Evolutionary conservation across 1,284 basidiomycete species (phyloP).

Genomic region (Cryptococcus sp.): DNA sequence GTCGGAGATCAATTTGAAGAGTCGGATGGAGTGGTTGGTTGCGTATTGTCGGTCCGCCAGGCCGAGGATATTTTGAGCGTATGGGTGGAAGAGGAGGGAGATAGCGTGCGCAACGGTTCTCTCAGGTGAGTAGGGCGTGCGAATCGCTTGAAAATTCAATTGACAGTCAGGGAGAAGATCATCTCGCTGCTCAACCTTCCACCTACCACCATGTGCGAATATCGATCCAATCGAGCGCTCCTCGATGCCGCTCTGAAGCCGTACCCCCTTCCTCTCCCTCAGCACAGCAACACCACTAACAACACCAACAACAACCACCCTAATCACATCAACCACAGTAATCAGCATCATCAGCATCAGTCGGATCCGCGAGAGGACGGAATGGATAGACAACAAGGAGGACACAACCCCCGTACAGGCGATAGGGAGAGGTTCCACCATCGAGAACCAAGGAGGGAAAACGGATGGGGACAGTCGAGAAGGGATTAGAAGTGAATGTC

Average conservation of each 20-base stretch:
- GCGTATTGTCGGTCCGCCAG: conserved; percentile 45
- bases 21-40: conserved; percentile 45
- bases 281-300: not conserved
- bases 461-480: conserved; percentile 26
- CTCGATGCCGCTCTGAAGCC: conserved; percentile 35
- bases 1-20: conserved; percentile 49
- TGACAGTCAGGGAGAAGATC: conserved; percentile 40
- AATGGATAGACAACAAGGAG: not conserved
- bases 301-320: not conserved
- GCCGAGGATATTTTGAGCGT: conserved; percentile 47
- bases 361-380: not conserved
- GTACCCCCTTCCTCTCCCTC: not conserved
- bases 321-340: not conserved
- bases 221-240: conserved; percentile 44
- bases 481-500: not conserved
- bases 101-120: conserved; percentile 36
- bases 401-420: not conserved
- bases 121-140: conserved; percentile 30
- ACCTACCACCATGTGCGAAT: conserved; percentile 41
- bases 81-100: conserved; percentile 47
- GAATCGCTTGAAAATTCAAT: not conserved
- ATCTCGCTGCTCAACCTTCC: conserved; percentile 40
- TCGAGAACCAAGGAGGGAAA: conserved; percentile 13
- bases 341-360: not conserved
- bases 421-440: not conserved